Percentiles rank a stretch among this genome's conserved stretches.
Conservation (phyloP, 495 filamentous ascomycete species). For the Trypethelium eluteriae region DNA sequence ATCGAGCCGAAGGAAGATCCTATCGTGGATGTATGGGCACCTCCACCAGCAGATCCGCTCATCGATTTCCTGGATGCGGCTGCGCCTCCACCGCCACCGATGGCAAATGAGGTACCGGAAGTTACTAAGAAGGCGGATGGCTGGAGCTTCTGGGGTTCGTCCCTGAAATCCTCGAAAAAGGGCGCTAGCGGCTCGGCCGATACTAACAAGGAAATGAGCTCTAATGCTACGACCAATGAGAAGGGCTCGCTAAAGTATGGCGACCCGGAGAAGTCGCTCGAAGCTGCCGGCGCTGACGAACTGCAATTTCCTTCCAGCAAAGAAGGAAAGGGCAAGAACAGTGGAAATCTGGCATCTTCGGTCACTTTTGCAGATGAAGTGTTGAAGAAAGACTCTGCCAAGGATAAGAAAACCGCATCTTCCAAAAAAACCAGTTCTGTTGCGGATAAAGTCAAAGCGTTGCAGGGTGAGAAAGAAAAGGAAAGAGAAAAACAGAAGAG, state of each 20-base stretch:
- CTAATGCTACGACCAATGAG: slow-evolving; percentile 22
- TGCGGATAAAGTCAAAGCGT: slow-evolving; percentile 31
- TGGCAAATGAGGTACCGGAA: slow-evolving; percentile 6
- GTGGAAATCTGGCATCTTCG: slow-evolving; percentile 8
- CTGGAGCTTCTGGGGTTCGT: slow-evolving; percentile 29
- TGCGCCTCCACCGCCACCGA: slow-evolving; percentile 9
- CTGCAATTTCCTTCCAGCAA: slow-evolving; percentile 9
- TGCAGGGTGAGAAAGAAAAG: slow-evolving; percentile 28
- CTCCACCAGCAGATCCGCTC: slow-evolving; percentile 14
- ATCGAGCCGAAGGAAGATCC: slow-evolving; percentile 24
- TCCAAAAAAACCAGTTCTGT: slow-evolving; percentile 25
- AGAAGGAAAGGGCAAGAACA: slow-evolving; percentile 9
- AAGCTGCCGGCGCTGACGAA: slow-evolving; percentile 11
- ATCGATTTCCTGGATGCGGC: slow-evolving; percentile 13
- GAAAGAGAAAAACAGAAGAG: slow-evolving; percentile 11
- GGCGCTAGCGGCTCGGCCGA: slow-evolving; percentile 19
- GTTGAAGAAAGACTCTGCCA: slow-evolving; percentile 19
- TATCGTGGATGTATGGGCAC: slow-evolving; percentile 15
- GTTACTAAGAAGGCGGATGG: slow-evolving; percentile 19
- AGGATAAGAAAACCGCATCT: slow-evolving; percentile 19
- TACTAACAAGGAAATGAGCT: slow-evolving; percentile 26
- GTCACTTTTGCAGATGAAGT: slow-evolving; percentile 20
- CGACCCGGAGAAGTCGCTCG: slow-evolving; percentile 26
- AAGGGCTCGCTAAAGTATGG: slow-evolving; percentile 16
- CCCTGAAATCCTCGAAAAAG: slow-evolving; percentile 25